These are phyloP conservation scores for Paraconiothyrium brasiliense DNA, from an alignment of 2,329 filamentous ascomycete genomes.

Conservation along the genomic window DNA sequence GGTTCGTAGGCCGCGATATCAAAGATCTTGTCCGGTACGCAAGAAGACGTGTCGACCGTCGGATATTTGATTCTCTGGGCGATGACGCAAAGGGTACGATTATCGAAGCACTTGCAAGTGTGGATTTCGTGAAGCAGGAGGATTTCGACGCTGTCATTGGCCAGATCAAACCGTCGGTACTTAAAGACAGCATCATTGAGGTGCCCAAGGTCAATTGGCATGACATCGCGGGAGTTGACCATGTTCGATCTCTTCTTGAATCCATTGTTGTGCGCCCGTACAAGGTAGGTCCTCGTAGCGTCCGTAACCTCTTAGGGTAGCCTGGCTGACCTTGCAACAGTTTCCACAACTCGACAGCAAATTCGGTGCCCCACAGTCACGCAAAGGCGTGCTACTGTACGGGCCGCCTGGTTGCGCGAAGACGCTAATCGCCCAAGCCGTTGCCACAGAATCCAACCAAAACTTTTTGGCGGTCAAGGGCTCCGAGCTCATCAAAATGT, in stretches of 20 bases:
- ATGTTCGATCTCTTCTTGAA: conserved; percentile 71
- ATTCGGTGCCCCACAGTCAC: conserved; percentile 55
- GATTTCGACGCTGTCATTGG: conserved; percentile 74
- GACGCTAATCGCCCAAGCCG: conserved; percentile 88
- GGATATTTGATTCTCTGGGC: conserved; percentile 27
- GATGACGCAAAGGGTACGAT: conserved; percentile 36
- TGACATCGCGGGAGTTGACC: conserved; percentile 86
- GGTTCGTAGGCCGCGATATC: conserved; percentile 84
- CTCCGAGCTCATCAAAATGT: conserved; percentile 93
- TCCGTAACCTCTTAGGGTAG: not conserved
- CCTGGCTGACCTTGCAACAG: conserved; percentile 28
- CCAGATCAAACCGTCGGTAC: conserved; percentile 79
- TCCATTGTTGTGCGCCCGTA: conserved; percentile 68
- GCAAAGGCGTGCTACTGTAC: conserved; percentile 87
- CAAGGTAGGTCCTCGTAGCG: conserved; percentile 52
- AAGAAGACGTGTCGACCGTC: conserved; percentile 48
- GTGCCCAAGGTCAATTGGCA: conserved; percentile 86
- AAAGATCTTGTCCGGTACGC: conserved; percentile 69
- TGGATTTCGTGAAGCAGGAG: conserved; percentile 43
- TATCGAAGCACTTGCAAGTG: conserved; percentile 26
- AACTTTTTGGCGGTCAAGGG: conserved; percentile 97
- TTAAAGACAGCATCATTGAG: conserved; percentile 89
- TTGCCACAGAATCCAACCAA: conserved; percentile 88
- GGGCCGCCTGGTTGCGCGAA: conserved; percentile 95
- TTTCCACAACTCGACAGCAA: conserved; percentile 47